Conservation (phyloP, 78 protist genomes). For the Emiliania huxleyi region DNA sequence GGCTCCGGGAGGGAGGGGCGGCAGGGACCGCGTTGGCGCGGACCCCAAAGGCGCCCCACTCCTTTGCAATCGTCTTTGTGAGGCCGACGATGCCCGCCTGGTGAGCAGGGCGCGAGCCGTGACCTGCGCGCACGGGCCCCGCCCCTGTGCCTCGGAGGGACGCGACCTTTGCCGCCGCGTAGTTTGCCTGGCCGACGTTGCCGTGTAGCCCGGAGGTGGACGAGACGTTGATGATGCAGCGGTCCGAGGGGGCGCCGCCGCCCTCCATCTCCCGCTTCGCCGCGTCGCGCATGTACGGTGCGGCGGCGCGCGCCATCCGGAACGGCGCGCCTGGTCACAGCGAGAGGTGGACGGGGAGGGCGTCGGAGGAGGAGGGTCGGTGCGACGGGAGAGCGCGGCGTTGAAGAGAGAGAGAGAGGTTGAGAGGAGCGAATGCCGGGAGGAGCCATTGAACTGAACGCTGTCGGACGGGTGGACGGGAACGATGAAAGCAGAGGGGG, state of each 20-base stretch:
- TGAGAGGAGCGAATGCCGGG: too few relatives aligned
- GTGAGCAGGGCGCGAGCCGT: too few relatives aligned
- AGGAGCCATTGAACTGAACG: neutral
- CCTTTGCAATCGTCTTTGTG: slow-evolving; percentile 51
- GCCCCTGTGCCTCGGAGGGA: too few relatives aligned
- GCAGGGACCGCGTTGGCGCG: slow-evolving; percentile 47
- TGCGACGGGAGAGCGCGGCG: too few relatives aligned
- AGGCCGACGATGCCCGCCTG: slow-evolving; percentile 57
- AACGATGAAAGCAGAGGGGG: neutral
- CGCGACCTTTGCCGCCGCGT: slow-evolving; percentile 49
- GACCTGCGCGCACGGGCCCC: too few relatives aligned
- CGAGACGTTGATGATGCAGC: slow-evolving; percentile 26
- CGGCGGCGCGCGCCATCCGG: slow-evolving; percentile 42
- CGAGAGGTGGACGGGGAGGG: too few relatives aligned
- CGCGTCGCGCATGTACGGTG: slow-evolving; percentile 37
- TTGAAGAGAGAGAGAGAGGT: too few relatives aligned
- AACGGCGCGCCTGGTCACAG: slow-evolving; percentile 55
- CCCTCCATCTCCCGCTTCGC: slow-evolving; percentile 30
- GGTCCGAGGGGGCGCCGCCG: neutral
- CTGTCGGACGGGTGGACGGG: neutral
- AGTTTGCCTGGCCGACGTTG: slow-evolving; percentile 52
- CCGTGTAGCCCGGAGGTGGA: slow-evolving; percentile 54
- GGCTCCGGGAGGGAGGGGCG: too few relatives aligned
- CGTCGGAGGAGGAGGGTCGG: too few relatives aligned
- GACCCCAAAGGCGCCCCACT: slow-evolving; percentile 48